Percentiles rank a stretch among this genome's conserved stretches.
phyloP scores from a whole-genome alignment of 1,139 yeast species.

The Geotrichum carabidarum region DNA sequence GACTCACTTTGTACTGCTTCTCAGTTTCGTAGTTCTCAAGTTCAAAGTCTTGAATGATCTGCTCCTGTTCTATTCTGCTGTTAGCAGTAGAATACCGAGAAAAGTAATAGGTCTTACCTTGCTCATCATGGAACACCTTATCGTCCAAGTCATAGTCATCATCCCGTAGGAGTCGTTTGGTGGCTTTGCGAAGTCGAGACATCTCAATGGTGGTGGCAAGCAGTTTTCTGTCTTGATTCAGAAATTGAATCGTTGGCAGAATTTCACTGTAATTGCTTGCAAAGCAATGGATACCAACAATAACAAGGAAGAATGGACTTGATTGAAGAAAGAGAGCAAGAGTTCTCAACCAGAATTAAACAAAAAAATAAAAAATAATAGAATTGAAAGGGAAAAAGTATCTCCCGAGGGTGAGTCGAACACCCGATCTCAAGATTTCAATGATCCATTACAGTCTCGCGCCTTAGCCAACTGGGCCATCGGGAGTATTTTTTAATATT shows the following conservation, averaged over 20 bases:
- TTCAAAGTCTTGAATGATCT: slow-evolving; percentile 28
- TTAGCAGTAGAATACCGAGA: neutral
- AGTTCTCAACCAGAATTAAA: slow-evolving; percentile 44
- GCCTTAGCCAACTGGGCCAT: slow-evolving; percentile 78
- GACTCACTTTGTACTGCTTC: slow-evolving; percentile 23
- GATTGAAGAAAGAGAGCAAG: too few relatives aligned
- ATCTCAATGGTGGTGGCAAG: slow-evolving; percentile 12
- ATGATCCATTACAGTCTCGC: slow-evolving; percentile 63
- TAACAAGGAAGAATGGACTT: too few relatives aligned
- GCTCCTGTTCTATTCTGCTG: slow-evolving; percentile 30
- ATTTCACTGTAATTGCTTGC: too few relatives aligned
- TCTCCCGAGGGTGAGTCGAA: slow-evolving; percentile 79
- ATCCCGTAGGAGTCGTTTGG: slow-evolving; percentile 23
- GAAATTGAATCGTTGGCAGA: too few relatives aligned
- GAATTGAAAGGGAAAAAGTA: neutral
- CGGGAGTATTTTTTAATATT: slow-evolving; percentile 42
- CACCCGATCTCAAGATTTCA: slow-evolving; percentile 72
- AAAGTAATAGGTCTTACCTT: slow-evolving; percentile 20
- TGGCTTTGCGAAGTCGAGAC: slow-evolving; percentile 29
- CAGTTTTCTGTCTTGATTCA: too few relatives aligned
- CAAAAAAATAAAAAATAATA: slow-evolving; percentile 23
- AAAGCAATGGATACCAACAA: too few relatives aligned
- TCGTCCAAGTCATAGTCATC: slow-evolving; percentile 22
- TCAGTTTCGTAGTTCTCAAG: slow-evolving; percentile 29
- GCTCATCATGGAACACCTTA: slow-evolving; percentile 24